phyloP scores from a whole-genome alignment of 2,329 filamentous ascomycete species.

The Exophiala aquamarina region DNA sequence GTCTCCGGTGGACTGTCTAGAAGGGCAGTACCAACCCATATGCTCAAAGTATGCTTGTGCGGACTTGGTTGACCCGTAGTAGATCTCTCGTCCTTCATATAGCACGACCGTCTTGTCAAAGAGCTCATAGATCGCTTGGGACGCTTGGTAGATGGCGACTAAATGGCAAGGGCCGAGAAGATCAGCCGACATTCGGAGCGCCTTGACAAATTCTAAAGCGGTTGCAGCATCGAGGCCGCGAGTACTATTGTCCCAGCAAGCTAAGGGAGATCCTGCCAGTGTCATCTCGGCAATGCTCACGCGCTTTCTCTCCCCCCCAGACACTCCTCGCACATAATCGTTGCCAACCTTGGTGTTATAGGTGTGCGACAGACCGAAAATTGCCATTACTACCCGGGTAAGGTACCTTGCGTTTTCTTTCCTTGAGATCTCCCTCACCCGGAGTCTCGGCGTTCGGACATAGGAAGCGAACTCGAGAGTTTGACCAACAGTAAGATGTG shows the following conservation, averaged over 20 bases:
- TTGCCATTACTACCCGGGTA: constrained; percentile 58
- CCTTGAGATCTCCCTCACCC: constrained; percentile 9
- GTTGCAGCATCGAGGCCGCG: constrained; percentile 56
- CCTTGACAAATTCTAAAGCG: constrained; percentile 57
- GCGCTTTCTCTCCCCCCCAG: constrained; percentile 67
- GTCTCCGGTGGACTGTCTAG: constrained; percentile 67
- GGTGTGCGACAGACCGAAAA: constrained; percentile 60
- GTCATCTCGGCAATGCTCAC: constrained; percentile 65
- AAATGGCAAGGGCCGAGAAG: constrained; percentile 50
- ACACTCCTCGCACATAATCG: constrained; percentile 65
- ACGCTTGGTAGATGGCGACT: constrained; percentile 58
- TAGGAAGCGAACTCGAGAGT: constrained; percentile 55
- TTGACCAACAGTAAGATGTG: constrained; percentile 51
- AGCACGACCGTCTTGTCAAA: constrained; percentile 71
- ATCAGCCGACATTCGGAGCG: constrained; percentile 51
- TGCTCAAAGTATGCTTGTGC: constrained; percentile 67
- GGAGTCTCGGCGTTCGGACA: constrained; percentile 3
- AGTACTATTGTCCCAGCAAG: constrained; percentile 54
- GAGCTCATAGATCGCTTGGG: constrained; percentile 54
- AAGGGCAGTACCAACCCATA: constrained; percentile 68
- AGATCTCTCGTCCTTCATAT: constrained; percentile 76
- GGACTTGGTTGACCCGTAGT: constrained; percentile 62
- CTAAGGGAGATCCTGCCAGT: constrained; percentile 37
- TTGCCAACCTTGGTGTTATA: constrained; percentile 67
- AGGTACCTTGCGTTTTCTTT: constrained; percentile 6